Evolutionary conservation across 768 basidiomycete genomes (phyloP).

Genomic region (Rhodotorula kratochvilovae): DNA sequence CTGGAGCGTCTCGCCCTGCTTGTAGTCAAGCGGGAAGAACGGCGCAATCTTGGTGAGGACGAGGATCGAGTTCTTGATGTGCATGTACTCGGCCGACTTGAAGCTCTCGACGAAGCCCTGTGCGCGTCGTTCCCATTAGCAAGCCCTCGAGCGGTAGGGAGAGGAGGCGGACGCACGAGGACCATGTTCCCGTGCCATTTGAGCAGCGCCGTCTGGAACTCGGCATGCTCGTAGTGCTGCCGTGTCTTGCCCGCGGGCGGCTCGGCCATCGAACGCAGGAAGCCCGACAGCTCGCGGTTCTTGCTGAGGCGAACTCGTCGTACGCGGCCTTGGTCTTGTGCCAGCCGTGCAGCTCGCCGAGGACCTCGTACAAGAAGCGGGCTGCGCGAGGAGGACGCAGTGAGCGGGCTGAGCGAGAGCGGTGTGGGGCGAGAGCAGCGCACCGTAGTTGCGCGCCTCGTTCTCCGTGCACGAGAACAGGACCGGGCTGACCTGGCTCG

Average conservation of each 20-base stretch:
- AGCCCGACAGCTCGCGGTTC: constrained; percentile 49
- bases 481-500: constrained; percentile 74
- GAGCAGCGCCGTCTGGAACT: constrained; percentile 64
- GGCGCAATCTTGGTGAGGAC: constrained; percentile 85
- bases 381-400: constrained; percentile 53
- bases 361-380: constrained; percentile 75
- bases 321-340: constrained; percentile 59
- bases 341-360: constrained; percentile 77
- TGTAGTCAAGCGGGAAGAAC: constrained; percentile 73
- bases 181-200: constrained; percentile 81
- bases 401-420: too few species aligned
- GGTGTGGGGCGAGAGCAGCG: not conserved
- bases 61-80: constrained; percentile 92
- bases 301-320: constrained; percentile 58
- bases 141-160: not conserved
- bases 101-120: constrained; percentile 78
- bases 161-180: constrained; percentile 55
- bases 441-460: constrained; percentile 91
- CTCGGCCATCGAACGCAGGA: constrained; percentile 53
- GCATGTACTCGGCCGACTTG: constrained; percentile 87
- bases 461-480: constrained; percentile 93
- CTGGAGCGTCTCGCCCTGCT: constrained; percentile 57
- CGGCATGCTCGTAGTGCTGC: constrained; percentile 60
- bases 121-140: not conserved
- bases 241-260: constrained; percentile 51